Evolutionary conservation across 371 early-diverging fungal genomes (phyloP), one percentile per base, ranked within the genome.

Genomic region (Lichtheimia ornata): DNA sequence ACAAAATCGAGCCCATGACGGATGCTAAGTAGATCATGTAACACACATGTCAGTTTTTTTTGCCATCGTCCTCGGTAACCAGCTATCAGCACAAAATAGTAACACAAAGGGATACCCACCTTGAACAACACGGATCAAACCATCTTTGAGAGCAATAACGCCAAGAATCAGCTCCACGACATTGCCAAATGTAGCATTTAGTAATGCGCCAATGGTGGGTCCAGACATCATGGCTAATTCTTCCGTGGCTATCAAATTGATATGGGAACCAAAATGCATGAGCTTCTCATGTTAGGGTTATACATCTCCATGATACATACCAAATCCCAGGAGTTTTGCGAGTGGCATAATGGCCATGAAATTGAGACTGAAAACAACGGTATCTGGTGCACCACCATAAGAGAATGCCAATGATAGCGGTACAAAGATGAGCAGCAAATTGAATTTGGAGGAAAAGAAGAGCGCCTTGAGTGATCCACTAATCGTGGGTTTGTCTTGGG

Each of bases 271-370:
- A 35, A 6, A 35, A 11, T 35, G 35, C 35, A 35, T 35, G 35
- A 35, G 35, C 9, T 35, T 35, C 11, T 35, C 14, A 57, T 9
- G 6, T 12, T 11, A 50, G 24, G 3, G 3, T 5, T 14, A 53
- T 3, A 30, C 7, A 53, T 35, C 22, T 47, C 1, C 35, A 35
- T 35, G 35, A 13, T 42, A 51, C 59, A 66, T 71, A 80, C 81
- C 71, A 45, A 77, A 73, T 41, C 81, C 81, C n/a, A 82, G 64
- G 0, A 82, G 69, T 58, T 92, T 93, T 40, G 96, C 95, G 47
- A 96, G 71, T 5, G 96, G 95, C 28, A 97, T 78, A 56, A 97
- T 93, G n/a, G 95, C 96, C 20, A 94, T 80, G 53, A 96, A 94
- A 83, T 97, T 97, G 58, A 94, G 78, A 14, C 82, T 56, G 64